Percentiles rank a stretch among this genome's conserved stretches.
Evolutionary conservation across 2,329 filamentous ascomycete genomes (phyloP).

Genomic region (Dendrostoma leiphaemia): DNA sequence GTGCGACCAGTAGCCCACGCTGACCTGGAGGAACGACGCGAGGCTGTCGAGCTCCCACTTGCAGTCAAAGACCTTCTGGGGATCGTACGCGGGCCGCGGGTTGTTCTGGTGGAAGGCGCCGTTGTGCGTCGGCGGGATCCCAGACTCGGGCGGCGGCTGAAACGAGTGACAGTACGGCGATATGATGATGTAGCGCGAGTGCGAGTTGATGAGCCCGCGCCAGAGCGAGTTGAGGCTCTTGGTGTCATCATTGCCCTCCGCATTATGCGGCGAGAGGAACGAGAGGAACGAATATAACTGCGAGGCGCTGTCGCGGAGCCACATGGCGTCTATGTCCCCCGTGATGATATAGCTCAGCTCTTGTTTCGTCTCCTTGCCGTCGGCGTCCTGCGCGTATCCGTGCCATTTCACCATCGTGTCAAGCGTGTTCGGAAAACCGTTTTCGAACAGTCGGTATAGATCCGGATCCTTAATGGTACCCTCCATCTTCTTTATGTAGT

Average conservation of each 20-base stretch:
- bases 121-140: conserved; percentile 57
- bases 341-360: conserved; percentile 78
- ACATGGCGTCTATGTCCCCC: conserved; percentile 83
- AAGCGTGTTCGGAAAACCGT: conserved; percentile 78
- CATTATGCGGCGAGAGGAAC: conserved; percentile 49
- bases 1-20: conserved; percentile 70
- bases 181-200: conserved; percentile 64
- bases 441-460: conserved; percentile 77
- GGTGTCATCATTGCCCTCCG: conserved; percentile 53
- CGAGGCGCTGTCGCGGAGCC: conserved; percentile 80
- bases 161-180: conserved; percentile 88
- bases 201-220: conserved; percentile 69
- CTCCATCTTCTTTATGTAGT: conserved; percentile 53
- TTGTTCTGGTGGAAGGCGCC: conserved; percentile 57
- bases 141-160: conserved; percentile 77
- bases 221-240: conserved; percentile 67
- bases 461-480: conserved; percentile 51
- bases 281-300: conserved; percentile 69
- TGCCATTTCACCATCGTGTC: conserved; percentile 83
- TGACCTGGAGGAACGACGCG: conserved; percentile 79
- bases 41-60: conserved; percentile 92
- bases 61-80: conserved; percentile 73
- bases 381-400: conserved; percentile 46
- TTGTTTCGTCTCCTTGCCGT: conserved; percentile 42
- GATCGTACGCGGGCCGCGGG: conserved; percentile 63